Evolutionary conservation across 257 asterid genomes (phyloP).

Genomic region (Ajuga chamaepitys): DNA sequence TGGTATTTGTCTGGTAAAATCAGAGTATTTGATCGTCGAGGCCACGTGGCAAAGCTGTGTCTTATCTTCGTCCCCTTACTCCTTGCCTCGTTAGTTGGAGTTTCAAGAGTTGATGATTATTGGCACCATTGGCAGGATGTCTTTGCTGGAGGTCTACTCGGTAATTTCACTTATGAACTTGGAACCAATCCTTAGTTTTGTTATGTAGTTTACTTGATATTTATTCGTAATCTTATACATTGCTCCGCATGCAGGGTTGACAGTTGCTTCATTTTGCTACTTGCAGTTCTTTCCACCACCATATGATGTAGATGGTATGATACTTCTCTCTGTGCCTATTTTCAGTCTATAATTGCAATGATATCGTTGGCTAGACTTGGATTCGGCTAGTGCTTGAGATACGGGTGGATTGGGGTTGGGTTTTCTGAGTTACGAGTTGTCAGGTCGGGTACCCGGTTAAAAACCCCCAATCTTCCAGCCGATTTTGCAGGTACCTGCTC

Average conservation of each 20-base stretch:
- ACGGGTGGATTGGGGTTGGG: too few relatives aligned
- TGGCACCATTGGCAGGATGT: constrained; percentile 93
- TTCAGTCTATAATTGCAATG: background rate
- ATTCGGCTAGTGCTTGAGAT: too few relatives aligned
- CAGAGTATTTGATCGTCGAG: constrained; percentile 58
- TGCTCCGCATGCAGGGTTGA: constrained; percentile 52
- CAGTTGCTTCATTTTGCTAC: constrained; percentile 82
- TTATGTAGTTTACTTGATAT: background rate
- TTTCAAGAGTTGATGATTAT: constrained; percentile 83
- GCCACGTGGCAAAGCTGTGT: constrained; percentile 77
- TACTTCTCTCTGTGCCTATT: constrained; percentile 10
- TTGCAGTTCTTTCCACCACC: constrained; percentile 94
- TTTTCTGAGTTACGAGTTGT: too few relatives aligned
- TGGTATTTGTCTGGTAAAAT: constrained; percentile 74
- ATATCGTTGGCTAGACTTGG: background rate
- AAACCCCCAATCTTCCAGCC: too few relatives aligned
- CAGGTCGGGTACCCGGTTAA: too few relatives aligned
- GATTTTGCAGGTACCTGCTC: too few relatives aligned
- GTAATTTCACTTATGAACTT: constrained; percentile 26
- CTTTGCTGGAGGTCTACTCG: constrained; percentile 63
- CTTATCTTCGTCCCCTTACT: constrained; percentile 58
- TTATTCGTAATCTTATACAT: constrained; percentile 12
- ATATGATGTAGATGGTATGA: constrained; percentile 61
- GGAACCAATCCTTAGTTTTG: background rate
- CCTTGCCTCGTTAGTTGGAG: constrained; percentile 66